Evolutionary conservation across 2,329 filamentous ascomycete species (phyloP).

Genomic region (Botrytis byssoidea): DNA sequence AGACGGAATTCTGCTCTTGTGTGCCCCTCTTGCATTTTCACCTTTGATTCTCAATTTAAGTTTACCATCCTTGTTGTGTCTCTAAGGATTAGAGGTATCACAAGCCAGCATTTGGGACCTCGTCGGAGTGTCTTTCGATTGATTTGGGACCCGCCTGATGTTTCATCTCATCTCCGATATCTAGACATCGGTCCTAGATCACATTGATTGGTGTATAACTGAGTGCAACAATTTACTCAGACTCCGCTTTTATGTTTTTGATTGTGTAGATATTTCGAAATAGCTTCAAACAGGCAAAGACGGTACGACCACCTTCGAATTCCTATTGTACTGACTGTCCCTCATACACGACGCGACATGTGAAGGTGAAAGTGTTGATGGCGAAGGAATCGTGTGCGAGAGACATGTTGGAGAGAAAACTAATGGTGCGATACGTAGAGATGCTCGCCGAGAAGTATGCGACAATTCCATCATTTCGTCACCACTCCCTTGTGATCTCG

Average conservation of each 20-base stretch:
- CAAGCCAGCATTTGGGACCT: not conserved
- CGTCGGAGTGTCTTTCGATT: not conserved
- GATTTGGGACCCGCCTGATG: not conserved
- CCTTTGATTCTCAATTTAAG: not conserved
- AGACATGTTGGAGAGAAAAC: not conserved
- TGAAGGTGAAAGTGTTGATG: not conserved
- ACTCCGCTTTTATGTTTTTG: not conserved
- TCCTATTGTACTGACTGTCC: not conserved
- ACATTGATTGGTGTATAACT: rapidly evolving
- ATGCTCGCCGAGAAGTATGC: not conserved
- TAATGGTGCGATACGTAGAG: not conserved
- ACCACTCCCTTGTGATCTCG: not conserved
- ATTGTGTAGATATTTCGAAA: not conserved
- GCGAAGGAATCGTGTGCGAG: not conserved
- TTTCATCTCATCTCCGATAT: not conserved
- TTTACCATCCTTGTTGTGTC: not conserved
- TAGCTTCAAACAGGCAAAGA: not conserved
- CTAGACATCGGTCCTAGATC: too few species aligned
- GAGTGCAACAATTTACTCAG: not conserved
- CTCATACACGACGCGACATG: not conserved
- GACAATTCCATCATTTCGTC: not conserved
- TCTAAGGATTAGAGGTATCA: not conserved
- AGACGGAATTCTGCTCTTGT: not conserved
- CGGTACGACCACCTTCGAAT: not conserved
- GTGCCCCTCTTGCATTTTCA: rapidly evolving